These are phyloP conservation scores for Globisporangium nagaii DNA, from an alignment of 352 stramenopile genomes.

Conservation along the genomic window DNA sequence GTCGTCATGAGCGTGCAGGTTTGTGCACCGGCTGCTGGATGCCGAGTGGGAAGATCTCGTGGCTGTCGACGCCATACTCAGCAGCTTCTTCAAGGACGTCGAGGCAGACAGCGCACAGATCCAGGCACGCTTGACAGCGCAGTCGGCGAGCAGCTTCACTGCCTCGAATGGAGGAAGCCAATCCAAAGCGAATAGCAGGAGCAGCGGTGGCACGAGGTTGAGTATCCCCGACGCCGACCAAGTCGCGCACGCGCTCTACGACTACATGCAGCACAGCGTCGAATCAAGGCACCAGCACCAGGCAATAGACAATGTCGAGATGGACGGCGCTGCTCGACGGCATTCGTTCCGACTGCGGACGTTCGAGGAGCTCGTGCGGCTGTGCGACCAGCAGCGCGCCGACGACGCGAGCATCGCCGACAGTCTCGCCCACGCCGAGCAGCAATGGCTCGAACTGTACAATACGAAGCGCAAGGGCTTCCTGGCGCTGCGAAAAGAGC, in stretches of 20 bases:
- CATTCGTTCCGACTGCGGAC: slow-evolving; percentile 33
- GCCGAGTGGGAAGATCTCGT: slow-evolving; percentile 48
- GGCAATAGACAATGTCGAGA: slow-evolving; percentile 18
- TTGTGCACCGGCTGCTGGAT: slow-evolving; percentile 26
- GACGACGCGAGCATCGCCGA: slow-evolving; percentile 1
- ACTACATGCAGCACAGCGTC: slow-evolving; percentile 3
- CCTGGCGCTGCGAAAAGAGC: slow-evolving; percentile 1
- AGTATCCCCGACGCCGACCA: slow-evolving; percentile 9
- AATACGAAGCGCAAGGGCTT: not conserved
- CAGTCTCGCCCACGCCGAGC: slow-evolving; percentile 1
- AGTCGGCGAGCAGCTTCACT: not conserved
- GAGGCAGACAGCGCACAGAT: not conserved
- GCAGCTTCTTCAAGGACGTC: slow-evolving; percentile 30
- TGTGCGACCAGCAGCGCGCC: slow-evolving; percentile 3
- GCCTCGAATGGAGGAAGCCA: not conserved
- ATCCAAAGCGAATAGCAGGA: too few relatives aligned
- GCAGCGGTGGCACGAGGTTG: not conserved
- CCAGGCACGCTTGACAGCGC: not conserved
- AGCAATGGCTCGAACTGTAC: slow-evolving; percentile 3
- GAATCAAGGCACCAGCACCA: not conserved
- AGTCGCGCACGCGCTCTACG: slow-evolving; percentile 10
- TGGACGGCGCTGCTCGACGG: slow-evolving; percentile 46
- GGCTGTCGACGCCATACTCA: slow-evolving; percentile 58
- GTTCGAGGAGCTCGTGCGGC: slow-evolving; percentile 8
- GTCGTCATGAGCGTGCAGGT: too few relatives aligned